These are phyloP conservation scores for Daldinia bambusicola DNA, from an alignment of 495 filamentous ascomycete species.

Conservation along the genomic window DNA sequence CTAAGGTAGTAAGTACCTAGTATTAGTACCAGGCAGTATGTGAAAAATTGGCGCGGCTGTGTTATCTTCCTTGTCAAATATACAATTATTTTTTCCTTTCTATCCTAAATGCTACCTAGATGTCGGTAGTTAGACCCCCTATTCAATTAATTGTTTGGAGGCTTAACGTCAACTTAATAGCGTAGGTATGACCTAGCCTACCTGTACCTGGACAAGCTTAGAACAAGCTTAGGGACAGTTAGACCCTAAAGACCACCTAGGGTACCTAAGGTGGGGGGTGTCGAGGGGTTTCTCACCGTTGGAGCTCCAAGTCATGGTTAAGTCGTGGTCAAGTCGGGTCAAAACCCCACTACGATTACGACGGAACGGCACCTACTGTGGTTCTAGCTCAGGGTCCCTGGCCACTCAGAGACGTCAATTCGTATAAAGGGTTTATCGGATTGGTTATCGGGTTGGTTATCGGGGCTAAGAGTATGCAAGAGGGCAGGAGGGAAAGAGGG, in stretches of 20 bases:
- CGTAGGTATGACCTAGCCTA: not conserved
- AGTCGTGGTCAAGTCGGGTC: not conserved
- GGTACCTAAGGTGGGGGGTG: not conserved
- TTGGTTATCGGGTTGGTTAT: constrained; percentile 17
- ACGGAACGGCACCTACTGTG: constrained; percentile 36
- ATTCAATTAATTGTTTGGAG: constrained; percentile 13
- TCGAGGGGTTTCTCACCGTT: constrained; percentile 18
- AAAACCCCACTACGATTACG: constrained; percentile 35
- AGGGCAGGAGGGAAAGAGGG: constrained; percentile 3
- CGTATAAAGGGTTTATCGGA: constrained; percentile 19
- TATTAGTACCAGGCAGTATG: not conserved
- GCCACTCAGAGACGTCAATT: constrained; percentile 41
- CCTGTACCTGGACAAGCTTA: constrained; percentile 1
- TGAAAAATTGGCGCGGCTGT: constrained; percentile 1
- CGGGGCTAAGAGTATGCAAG: constrained; percentile 19
- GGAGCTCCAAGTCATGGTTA: constrained; percentile 1
- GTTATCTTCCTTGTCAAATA: not conserved
- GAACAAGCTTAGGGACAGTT: not conserved
- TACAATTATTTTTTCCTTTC: not conserved
- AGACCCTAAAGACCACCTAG: not conserved
- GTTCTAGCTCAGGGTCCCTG: constrained; percentile 29
- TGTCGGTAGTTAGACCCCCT: constrained; percentile 12
- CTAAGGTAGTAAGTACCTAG: not conserved
- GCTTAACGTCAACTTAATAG: constrained; percentile 5
- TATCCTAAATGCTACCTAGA: not conserved